These are phyloP conservation scores for Pseudoscleropodium purum DNA, from an alignment of 225 moss, liverwort and hornwort genomes.

Conservation along the genomic window DNA sequence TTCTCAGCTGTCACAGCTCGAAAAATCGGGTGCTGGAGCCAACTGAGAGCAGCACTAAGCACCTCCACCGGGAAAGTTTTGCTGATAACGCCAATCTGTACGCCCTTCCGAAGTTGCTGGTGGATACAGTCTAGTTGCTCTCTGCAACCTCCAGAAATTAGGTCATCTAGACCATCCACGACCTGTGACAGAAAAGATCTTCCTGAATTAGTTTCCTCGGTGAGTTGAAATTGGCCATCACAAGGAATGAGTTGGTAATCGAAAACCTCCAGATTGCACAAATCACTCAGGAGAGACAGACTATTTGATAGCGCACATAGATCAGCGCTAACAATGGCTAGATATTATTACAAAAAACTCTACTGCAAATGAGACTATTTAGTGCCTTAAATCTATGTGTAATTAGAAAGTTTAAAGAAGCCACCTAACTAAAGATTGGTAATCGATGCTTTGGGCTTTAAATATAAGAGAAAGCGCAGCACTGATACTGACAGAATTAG, in stretches of 20 bases:
- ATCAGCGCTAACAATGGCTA: background rate
- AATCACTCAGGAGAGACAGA: background rate
- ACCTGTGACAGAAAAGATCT: slow-evolving; percentile 26
- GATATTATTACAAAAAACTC: background rate
- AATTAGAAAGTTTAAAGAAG: background rate
- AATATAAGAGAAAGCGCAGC: background rate
- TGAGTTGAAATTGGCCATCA: background rate
- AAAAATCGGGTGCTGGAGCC: slow-evolving; percentile 47
- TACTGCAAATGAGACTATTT: background rate
- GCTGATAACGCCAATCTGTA: slow-evolving; percentile 52
- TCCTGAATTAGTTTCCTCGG: background rate
- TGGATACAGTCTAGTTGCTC: slow-evolving; percentile 38
- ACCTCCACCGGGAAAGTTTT: slow-evolving; percentile 32
- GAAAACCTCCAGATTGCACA: background rate
- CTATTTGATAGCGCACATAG: background rate
- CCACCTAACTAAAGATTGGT: background rate
- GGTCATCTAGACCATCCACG: slow-evolving; percentile 62
- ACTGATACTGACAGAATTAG: background rate
- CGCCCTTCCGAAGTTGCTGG: slow-evolving; percentile 33
- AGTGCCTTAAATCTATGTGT: background rate
- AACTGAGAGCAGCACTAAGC: slow-evolving; percentile 29
- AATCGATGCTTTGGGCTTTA: background rate
- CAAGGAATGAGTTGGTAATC: background rate
- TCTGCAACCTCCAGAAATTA: slow-evolving; percentile 34
- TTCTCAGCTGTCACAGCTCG: slow-evolving; percentile 37